phyloP scores from a whole-genome alignment of 1,284 basidiomycete genomes.

The Lignosus rhinocerotis region DNA sequence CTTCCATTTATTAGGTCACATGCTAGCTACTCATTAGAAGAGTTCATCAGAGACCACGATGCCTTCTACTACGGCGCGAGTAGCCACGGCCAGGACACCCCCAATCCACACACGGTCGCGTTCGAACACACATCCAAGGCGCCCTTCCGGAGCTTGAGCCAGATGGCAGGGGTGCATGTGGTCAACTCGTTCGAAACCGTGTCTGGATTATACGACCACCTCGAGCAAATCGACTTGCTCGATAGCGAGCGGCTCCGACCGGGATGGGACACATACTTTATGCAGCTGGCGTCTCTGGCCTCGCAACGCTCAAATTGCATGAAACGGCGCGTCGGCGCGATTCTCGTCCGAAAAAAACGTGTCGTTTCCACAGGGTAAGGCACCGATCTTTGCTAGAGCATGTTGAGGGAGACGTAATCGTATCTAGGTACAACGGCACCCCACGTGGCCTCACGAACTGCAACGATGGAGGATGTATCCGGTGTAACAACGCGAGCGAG shows the following conservation, averaged over 20 bases:
- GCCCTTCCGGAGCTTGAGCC: constrained; percentile 41
- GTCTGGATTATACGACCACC: constrained; percentile 57
- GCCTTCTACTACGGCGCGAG: constrained; percentile 30
- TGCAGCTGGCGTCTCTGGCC: constrained; percentile 89
- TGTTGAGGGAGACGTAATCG: background rate
- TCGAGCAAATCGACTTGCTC: constrained; percentile 69
- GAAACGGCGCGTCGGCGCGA: constrained; percentile 95
- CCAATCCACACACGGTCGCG: background rate
- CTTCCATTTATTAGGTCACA: constrained; percentile 16
- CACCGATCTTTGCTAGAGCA: background rate
- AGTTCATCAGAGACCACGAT: constrained; percentile 37
- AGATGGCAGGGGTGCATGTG: constrained; percentile 66
- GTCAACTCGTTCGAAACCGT: constrained; percentile 69
- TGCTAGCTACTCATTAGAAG: constrained; percentile 54
- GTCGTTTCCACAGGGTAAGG: constrained; percentile 88
- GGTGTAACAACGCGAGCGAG: constrained; percentile 72
- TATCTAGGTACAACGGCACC: constrained; percentile 89
- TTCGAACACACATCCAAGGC: background rate
- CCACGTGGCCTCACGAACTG: constrained; percentile 88
- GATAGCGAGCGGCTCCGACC: constrained; percentile 80
- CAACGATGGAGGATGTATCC: constrained; percentile 83
- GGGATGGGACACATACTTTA: constrained; percentile 94
- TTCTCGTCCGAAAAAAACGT: constrained; percentile 85
- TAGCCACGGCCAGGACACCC: background rate
- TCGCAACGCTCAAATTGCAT: constrained; percentile 92